Evolutionary conservation across 2,329 filamentous ascomycete genomes (phyloP).

Genomic region (Microdochium bolleyi): DNA sequence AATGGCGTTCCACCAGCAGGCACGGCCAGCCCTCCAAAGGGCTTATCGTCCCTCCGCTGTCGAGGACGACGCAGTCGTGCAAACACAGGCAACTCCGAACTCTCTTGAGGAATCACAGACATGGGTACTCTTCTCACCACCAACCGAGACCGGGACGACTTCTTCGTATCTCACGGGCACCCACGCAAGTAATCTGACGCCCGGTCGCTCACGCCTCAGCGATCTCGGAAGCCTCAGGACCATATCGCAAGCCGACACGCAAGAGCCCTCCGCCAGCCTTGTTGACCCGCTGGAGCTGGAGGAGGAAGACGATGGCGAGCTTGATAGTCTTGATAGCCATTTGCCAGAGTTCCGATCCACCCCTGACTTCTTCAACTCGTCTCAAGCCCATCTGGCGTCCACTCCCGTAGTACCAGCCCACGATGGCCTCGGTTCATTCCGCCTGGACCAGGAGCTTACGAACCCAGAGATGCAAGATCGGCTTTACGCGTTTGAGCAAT

Average conservation of each 20-base stretch:
- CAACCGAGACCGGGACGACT: constrained; percentile 50
- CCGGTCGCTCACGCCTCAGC: constrained; percentile 66
- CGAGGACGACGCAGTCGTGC: constrained; percentile 27
- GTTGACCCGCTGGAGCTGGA: constrained; percentile 4
- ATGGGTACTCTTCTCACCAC: constrained; percentile 92
- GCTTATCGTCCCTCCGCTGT: constrained; percentile 29
- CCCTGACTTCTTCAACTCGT: constrained; percentile 30
- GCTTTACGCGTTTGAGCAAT: constrained; percentile 81
- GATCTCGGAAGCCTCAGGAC: constrained; percentile 75
- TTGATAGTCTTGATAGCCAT: constrained; percentile 90
- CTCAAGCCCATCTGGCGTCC: constrained; percentile 42
- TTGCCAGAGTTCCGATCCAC: constrained; percentile 76
- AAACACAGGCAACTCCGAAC: constrained; percentile 22
- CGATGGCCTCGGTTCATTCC: constrained; percentile 85
- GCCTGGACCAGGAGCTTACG: constrained; percentile 47
- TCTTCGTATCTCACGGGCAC: constrained; percentile 62
- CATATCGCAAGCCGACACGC: constrained; percentile 47
- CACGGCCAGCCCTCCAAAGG: constrained; percentile 43
- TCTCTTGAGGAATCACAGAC: constrained; percentile 69
- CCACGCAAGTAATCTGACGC: constrained; percentile 53
- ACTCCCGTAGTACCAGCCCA: constrained; percentile 78
- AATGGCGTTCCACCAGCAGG: constrained; percentile 56
- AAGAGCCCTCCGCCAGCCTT: neutral
- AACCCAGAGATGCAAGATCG: constrained; percentile 65
- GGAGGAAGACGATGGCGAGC: constrained; percentile 63